These are phyloP conservation scores for Coniochaeta ligniaria DNA, from an alignment of 2,329 filamentous ascomycete species.

Conservation along the genomic window DNA sequence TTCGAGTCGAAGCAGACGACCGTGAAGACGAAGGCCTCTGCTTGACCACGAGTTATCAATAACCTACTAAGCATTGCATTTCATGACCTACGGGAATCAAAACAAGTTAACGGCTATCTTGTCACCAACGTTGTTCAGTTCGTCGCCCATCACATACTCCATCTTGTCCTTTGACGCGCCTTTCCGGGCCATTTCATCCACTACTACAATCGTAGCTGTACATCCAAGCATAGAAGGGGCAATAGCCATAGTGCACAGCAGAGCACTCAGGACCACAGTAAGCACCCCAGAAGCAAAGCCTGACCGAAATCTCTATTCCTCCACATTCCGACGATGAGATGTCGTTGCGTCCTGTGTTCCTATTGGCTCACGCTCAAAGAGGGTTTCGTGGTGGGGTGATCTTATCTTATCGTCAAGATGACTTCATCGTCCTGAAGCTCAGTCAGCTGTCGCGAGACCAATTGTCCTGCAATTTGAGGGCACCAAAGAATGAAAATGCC, in stretches of 20 bases:
- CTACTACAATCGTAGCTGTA: too few relatives aligned
- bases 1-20: too few relatives aligned
- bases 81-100: too few relatives aligned
- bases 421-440: not conserved
- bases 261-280: not conserved
- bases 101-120: too few relatives aligned
- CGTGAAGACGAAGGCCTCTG: too few relatives aligned
- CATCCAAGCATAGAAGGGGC: too few relatives aligned
- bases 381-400: not conserved
- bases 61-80: too few relatives aligned
- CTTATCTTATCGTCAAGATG: slow-evolving; percentile 1
- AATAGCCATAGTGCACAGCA: not conserved
- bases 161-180: too few relatives aligned
- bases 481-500: not conserved
- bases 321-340: not conserved
- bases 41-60: too few relatives aligned
- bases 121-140: too few relatives aligned
- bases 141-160: too few relatives aligned
- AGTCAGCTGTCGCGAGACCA: not conserved
- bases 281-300: not conserved
- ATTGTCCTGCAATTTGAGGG: not conserved
- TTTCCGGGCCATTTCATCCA: too few relatives aligned
- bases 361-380: not conserved
- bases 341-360: not conserved
- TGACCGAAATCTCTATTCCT: not conserved